Conservation (phyloP, 331 rosid genomes). For the Malus hybrid region DNA sequence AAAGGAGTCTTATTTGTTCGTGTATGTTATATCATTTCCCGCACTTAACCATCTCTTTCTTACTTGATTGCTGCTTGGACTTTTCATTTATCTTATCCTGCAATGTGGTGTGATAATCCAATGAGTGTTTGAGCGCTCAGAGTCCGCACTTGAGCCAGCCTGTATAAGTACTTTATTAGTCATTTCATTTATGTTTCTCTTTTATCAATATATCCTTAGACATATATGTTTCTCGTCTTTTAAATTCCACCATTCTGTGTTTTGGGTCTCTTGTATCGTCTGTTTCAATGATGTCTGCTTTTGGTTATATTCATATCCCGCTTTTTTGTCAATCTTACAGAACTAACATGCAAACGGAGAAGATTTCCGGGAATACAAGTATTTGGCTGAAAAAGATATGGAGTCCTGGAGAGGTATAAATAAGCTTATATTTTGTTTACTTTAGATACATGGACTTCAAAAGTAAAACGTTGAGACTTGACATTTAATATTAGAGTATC, state of each 20-base stretch:
- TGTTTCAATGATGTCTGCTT: neutral
- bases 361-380: constrained; percentile 27
- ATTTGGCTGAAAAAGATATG: constrained; percentile 79
- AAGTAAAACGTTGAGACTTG: neutral
- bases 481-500: neutral
- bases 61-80: neutral
- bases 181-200: neutral
- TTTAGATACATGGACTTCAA: neutral
- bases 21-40: neutral
- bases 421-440: neutral
- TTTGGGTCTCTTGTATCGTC: neutral
- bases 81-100: neutral
- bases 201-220: neutral
- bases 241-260: neutral
- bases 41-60: neutral
- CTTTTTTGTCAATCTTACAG: constrained; percentile 10
- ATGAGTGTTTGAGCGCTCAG: neutral
- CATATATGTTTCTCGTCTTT: neutral
- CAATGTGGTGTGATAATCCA: neutral
- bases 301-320: neutral
- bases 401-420: constrained; percentile 74
- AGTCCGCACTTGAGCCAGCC: neutral
- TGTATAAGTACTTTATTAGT: neutral
- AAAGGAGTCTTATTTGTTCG: neutral
- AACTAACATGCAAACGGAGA: constrained; percentile 30